A percentile compares a stretch with the other conserved stretches of the same genome.
phyloP scores from a whole-genome alignment of 441 rosid species.

The Gossypium trilobum region DNA sequence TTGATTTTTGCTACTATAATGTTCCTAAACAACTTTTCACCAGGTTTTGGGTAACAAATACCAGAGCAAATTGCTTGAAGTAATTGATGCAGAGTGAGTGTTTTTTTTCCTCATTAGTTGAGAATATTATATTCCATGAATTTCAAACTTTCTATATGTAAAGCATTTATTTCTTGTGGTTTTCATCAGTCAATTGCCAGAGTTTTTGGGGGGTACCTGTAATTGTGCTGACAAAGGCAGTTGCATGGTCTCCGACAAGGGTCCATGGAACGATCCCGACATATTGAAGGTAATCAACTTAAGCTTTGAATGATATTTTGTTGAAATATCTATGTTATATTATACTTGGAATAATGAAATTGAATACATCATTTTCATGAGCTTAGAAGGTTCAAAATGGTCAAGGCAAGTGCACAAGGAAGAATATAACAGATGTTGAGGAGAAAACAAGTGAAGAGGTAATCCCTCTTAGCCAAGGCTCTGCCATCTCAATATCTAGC shows the following conservation, averaged over 20 bases:
- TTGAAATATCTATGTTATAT: neutral
- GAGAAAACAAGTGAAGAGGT: conserved; percentile 39
- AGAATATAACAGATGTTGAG: conserved; percentile 35
- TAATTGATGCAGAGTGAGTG: conserved; percentile 55
- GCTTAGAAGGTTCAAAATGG: conserved; percentile 70
- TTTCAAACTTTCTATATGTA: neutral
- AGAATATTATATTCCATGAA: neutral
- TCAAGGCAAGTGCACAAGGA: conserved; percentile 47
- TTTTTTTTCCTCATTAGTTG: neutral
- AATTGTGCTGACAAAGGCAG: conserved; percentile 76
- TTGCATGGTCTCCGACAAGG: conserved; percentile 77
- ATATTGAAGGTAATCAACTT: conserved; percentile 41
- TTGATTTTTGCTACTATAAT: neutral
- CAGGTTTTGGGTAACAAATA: conserved; percentile 79
- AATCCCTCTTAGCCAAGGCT: neutral
- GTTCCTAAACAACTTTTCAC: conserved; percentile 15
- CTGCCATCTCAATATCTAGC: neutral
- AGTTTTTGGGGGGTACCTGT: conserved; percentile 72
- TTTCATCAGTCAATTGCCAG: conserved; percentile 60
- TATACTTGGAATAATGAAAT: neutral
- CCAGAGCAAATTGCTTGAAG: conserved; percentile 78
- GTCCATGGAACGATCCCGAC: conserved; percentile 81
- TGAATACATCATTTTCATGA: neutral
- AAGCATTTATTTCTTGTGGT: neutral
- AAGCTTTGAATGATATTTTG: neutral